Evolutionary conservation across 2,329 filamentous ascomycete species (phyloP), one percentile per base, ranked within the genome.

Genomic region (Raffaelea ambrosiae): DNA sequence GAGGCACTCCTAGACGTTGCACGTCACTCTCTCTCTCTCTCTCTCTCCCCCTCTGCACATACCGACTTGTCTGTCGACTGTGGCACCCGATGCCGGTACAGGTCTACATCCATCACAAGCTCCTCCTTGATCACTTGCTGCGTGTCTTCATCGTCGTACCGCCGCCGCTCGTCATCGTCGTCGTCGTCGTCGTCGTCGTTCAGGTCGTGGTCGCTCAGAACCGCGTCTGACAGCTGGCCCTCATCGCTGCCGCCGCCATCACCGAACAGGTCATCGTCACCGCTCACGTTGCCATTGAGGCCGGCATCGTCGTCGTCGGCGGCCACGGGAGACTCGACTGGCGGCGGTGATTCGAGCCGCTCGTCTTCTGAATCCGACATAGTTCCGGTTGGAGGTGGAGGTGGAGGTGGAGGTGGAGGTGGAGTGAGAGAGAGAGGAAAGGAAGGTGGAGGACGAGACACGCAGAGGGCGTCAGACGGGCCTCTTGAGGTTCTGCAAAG

Each of bases 51-150:
- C 18, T 19, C 22, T 23, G 20, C 4, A 61, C 75, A 57, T 68
- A 89, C 84, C 62, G 79, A 77, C 59, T 81, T 81, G 59, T 89
- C 83, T 54, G 76, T 81, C 35, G 84, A 76, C 58, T 84, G 83
- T 14, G 86, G 86, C 14, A 83, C 69, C 44, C 79, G 73, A 61
- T 90, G 86, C 41, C 86, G 76, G 57, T 77, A 81, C 42, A 88
- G 68, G 42, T 79, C 76, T 42, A 83, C 70, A 45, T 81, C 79
- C 66, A 81, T 75, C 46, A 86, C 74, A 46, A 78, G 69, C 54
- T 75, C 76, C 54, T 78, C 69, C 52, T 71, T 69, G 19, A 71
- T 73, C 56, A 67, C 68, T 48, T 71, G 66, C 47, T 67, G 64
- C 43, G 64, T 36, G 14, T 68, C 65, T 5, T 73, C 68, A 40